These are phyloP conservation scores for Cercospora zeae-maydis DNA, from an alignment of 2,329 filamentous ascomycete genomes.

Conservation along the genomic window DNA sequence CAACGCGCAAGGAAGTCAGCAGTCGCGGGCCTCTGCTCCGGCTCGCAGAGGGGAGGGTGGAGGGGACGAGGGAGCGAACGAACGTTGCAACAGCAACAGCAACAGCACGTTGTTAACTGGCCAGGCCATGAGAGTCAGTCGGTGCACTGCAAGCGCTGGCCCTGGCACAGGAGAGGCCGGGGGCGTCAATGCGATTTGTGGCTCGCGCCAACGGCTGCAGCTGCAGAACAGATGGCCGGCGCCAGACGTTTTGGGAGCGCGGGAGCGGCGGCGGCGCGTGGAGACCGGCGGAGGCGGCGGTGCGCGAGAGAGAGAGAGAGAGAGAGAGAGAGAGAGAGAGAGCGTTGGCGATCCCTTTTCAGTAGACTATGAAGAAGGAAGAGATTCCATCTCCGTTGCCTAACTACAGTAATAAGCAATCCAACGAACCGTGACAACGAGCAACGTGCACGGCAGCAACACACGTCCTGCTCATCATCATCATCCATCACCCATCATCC, in stretches of 20 bases:
- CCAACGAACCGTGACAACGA: background rate
- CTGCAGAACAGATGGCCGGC: too few species aligned
- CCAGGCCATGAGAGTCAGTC: background rate
- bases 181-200: background rate
- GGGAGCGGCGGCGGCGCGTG: too few species aligned
- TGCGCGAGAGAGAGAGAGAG: too few species aligned
- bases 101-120: constrained; percentile 1
- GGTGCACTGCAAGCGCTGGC: background rate
- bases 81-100: background rate
- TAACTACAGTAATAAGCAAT: too few species aligned
- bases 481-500: background rate
- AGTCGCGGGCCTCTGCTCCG: background rate
- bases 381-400: too few species aligned
- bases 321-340: too few species aligned
- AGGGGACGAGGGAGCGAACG: background rate
- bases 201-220: constrained; percentile 7
- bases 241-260: too few species aligned
- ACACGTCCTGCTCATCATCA: background rate
- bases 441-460: background rate
- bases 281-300: too few species aligned
- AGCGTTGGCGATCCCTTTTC: too few species aligned
- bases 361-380: too few species aligned
- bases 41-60: too few species aligned
- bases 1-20: background rate
- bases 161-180: background rate